These are phyloP conservation scores for Trichoderma atrobrunneum DNA, from an alignment of 2,329 filamentous ascomycete genomes.

Conservation along the genomic window DNA sequence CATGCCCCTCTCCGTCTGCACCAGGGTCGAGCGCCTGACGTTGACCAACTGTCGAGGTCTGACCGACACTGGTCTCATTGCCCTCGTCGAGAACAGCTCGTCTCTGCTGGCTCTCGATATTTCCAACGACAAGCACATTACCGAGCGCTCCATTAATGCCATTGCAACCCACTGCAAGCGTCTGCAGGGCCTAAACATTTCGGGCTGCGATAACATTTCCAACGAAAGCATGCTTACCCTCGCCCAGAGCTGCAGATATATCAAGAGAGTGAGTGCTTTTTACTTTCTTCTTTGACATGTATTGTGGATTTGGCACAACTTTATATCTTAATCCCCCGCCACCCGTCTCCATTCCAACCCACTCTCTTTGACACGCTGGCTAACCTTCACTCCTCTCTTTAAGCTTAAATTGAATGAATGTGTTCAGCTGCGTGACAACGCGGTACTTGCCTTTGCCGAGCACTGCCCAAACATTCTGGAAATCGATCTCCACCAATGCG, in stretches of 20 bases:
- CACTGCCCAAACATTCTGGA: conserved; percentile 92
- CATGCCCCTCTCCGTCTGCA: conserved; percentile 76
- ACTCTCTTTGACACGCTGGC: neutral
- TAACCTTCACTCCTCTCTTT: neutral
- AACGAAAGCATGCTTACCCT: conserved; percentile 81
- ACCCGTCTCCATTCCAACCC: neutral
- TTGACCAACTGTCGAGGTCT: conserved; percentile 84
- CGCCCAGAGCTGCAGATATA: conserved; percentile 76
- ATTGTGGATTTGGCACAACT: neutral
- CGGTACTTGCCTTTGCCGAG: conserved; percentile 80
- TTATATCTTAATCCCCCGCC: neutral
- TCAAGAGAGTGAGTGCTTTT: conserved; percentile 70
- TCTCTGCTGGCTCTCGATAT: conserved; percentile 88
- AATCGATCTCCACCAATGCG: conserved; percentile 89
- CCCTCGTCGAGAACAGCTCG: conserved; percentile 73
- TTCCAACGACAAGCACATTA: conserved; percentile 79
- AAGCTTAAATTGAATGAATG: conserved; percentile 95
- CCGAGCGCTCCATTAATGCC: conserved; percentile 72
- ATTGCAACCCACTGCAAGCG: conserved; percentile 79
- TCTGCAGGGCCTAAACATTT: conserved; percentile 90
- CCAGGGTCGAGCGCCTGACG: conserved; percentile 86
- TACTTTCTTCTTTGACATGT: neutral
- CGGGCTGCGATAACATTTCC: conserved; percentile 77
- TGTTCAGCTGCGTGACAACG: conserved; percentile 74
- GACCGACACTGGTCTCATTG: conserved; percentile 78